These are phyloP conservation scores for Cotoneaster glaucophyllus DNA, from an alignment of 306 rosid genomes.

Conservation along the genomic window DNA sequence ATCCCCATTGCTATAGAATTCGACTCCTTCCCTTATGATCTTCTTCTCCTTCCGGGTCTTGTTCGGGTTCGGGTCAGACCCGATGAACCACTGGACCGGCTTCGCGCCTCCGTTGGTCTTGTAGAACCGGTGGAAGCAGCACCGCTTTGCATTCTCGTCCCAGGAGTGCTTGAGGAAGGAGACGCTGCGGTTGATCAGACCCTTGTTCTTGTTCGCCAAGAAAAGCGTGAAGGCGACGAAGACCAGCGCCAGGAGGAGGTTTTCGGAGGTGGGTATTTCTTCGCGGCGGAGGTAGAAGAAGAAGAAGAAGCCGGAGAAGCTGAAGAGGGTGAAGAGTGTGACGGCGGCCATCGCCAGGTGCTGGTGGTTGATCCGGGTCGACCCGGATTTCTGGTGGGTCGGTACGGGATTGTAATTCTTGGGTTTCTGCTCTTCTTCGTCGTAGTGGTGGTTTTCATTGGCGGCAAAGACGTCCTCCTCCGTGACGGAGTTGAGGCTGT, in stretches of 20 bases:
- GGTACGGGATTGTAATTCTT: conserved; percentile 31
- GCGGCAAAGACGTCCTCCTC: conserved; percentile 38
- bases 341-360: conserved; percentile 32
- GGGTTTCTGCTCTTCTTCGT: conserved; percentile 38
- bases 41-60: conserved; percentile 17
- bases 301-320: conserved; percentile 34
- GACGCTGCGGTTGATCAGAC: conserved; percentile 41
- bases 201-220: conserved; percentile 59
- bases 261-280: conserved; percentile 70
- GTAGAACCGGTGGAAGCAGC: conserved; percentile 44
- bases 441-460: conserved; percentile 5
- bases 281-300: conserved; percentile 43
- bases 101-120: conserved; percentile 19
- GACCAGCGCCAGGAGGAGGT: conserved; percentile 55
- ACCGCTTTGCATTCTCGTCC: conserved; percentile 45
- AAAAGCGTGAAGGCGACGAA: conserved; percentile 76
- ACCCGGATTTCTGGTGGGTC: conserved; percentile 30
- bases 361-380: conserved; percentile 32
- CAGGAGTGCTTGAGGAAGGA: conserved; percentile 48
- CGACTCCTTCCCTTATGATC: conserved; percentile 76
- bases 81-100: conserved; percentile 93
- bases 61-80: conserved; percentile 33
- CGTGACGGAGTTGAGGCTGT: conserved; percentile 65
- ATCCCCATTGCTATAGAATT: conserved; percentile 94
- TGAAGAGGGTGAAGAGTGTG: conserved; percentile 30